These are phyloP conservation scores for Paraphaeosphaeria sporulosa DNA, from an alignment of 2,329 filamentous ascomycete genomes.

Conservation along the genomic window DNA sequence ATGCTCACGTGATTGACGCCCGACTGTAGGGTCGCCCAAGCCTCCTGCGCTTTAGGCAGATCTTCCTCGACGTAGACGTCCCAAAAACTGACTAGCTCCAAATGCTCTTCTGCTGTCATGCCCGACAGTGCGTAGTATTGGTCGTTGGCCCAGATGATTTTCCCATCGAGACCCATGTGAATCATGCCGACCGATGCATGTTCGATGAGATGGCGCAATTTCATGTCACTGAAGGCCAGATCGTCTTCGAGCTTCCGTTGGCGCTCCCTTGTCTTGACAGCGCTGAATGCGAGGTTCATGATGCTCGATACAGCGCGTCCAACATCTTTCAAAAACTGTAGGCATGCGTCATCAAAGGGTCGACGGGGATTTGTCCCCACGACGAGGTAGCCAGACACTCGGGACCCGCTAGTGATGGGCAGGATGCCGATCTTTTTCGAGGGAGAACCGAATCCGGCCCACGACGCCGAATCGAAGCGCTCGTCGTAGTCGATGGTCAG, in stretches of 20 bases:
- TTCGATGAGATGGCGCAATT: conserved; percentile 44
- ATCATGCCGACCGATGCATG: conserved; percentile 47
- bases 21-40: conserved; percentile 34
- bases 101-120: conserved; percentile 25
- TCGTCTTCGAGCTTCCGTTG: conserved; percentile 45
- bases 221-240: conserved; percentile 43
- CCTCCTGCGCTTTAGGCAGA: conserved; percentile 28
- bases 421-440: conserved; percentile 36
- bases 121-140: conserved; percentile 44
- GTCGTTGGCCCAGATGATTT: conserved; percentile 46
- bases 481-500: conserved; percentile 38
- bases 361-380: conserved; percentile 48
- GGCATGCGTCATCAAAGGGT: conserved; percentile 38
- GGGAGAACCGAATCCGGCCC: conserved; percentile 38
- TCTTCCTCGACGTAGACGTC: conserved; percentile 41
- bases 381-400: conserved; percentile 40
- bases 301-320: conserved; percentile 42
- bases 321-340: conserved; percentile 45
- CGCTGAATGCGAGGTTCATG: conserved; percentile 31
- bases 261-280: conserved; percentile 29
- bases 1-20: conserved; percentile 36
- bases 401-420: conserved; percentile 32
- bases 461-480: conserved; percentile 37
- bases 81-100: conserved; percentile 27
- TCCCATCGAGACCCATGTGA: conserved; percentile 38